These are phyloP conservation scores for Lepiota venenata DNA, from an alignment of 768 basidiomycete species.

Conservation along the genomic window DNA sequence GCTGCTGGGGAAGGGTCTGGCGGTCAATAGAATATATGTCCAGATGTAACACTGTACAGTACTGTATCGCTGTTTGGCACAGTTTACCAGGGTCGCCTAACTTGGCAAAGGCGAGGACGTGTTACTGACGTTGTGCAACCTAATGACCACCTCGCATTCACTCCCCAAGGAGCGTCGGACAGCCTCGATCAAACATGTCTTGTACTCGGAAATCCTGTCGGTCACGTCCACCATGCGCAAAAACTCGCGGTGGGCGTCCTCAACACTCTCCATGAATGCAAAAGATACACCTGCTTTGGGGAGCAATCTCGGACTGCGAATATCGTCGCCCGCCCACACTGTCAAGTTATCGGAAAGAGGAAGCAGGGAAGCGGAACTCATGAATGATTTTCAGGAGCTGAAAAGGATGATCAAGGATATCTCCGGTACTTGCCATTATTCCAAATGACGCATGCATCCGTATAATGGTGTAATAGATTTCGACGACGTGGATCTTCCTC, in stretches of 20 bases:
- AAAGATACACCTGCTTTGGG: conserved; percentile 69
- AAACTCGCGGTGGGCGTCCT: conserved; percentile 94
- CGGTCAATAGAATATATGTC: conserved; percentile 17
- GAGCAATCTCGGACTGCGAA: conserved; percentile 69
- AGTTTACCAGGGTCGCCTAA: conserved; percentile 13
- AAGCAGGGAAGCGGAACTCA: conserved; percentile 77
- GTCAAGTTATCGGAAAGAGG: conserved; percentile 44
- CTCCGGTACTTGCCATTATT: conserved; percentile 43
- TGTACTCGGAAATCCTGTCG: conserved; percentile 86
- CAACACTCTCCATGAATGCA: conserved; percentile 55
- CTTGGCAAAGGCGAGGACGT: conserved; percentile 18
- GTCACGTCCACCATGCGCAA: conserved; percentile 96
- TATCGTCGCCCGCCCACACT: conserved; percentile 46
- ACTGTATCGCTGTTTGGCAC: conserved; percentile 11
- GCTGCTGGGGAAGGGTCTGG: conserved; percentile 29
- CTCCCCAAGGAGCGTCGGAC: conserved; percentile 22
- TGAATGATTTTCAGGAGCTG: conserved; percentile 87
- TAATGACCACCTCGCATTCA: conserved; percentile 20
- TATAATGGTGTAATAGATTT: conserved; percentile 45
- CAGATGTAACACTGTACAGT: too few species aligned
- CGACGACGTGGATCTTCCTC: conserved; percentile 49
- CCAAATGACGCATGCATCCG: not conserved
- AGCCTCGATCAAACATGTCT: conserved; percentile 65
- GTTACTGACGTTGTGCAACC: conserved; percentile 17
- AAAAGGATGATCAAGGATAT: conserved; percentile 69